Percentiles rank a stretch among this genome's conserved stretches.
These are phyloP conservation scores for Colletotrichum magnum DNA, from an alignment of 2,329 filamentous ascomycete species.

Conservation along the genomic window DNA sequence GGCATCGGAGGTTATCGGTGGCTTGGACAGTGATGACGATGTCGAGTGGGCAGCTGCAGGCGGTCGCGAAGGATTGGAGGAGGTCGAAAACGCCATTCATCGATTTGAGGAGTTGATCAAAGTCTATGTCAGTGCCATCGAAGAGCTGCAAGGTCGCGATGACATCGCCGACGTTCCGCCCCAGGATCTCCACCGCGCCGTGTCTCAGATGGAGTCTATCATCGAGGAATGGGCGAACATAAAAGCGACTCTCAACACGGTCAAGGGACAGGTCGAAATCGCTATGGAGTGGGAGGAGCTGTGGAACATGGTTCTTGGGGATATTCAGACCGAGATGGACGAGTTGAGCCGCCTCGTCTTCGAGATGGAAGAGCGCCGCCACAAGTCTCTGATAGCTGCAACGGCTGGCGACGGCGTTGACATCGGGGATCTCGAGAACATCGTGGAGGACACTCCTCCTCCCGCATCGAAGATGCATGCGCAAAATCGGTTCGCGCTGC, in stretches of 20 bases:
- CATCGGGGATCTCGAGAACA: constrained; percentile 91
- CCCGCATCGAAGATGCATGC: constrained; percentile 63
- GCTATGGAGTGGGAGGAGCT: constrained; percentile 99
- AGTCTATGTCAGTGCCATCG: constrained; percentile 94
- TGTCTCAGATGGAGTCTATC: constrained; percentile 91
- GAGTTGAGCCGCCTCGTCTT: constrained; percentile 86
- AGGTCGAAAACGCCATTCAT: constrained; percentile 80
- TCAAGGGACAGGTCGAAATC: constrained; percentile 93
- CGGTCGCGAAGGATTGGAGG: constrained; percentile 83
- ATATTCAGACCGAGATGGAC: constrained; percentile 90
- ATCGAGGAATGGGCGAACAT: constrained; percentile 88
- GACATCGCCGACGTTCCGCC: constrained; percentile 82
- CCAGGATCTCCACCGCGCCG: constrained; percentile 80
- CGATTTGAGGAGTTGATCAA: constrained; percentile 92
- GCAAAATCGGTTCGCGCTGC: constrained; percentile 78
- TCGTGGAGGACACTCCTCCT: constrained; percentile 87
- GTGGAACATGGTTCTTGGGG: constrained; percentile 93
- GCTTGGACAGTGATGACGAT: constrained; percentile 94
- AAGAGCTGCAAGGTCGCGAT: constrained; percentile 83
- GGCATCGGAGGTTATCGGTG: constrained; percentile 88
- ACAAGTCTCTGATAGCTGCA: constrained; percentile 79
- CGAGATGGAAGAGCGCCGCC: constrained; percentile 96
- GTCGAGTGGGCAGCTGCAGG: constrained; percentile 96
- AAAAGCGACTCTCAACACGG: constrained; percentile 79
- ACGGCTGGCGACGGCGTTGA: constrained; percentile 77